These are phyloP conservation scores for Colletotrichum gigasporum DNA, from an alignment of 2,329 filamentous ascomycete genomes.

Conservation along the genomic window DNA sequence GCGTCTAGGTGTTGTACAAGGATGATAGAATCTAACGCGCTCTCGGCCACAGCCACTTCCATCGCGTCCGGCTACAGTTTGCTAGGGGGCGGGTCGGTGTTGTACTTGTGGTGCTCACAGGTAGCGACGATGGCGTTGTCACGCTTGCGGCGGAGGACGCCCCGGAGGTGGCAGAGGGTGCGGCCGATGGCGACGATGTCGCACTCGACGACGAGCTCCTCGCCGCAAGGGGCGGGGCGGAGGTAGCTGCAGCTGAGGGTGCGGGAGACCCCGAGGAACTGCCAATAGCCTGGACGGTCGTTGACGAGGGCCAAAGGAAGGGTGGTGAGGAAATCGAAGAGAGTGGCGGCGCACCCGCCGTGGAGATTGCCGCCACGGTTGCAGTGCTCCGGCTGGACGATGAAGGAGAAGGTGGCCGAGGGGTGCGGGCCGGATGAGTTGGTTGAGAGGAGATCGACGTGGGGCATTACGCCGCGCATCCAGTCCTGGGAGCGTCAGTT, in stretches of 20 bases:
- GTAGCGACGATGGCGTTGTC: conserved; percentile 64
- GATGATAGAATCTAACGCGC: background rate
- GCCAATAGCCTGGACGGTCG: conserved; percentile 66
- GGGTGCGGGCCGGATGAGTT: conserved; percentile 46
- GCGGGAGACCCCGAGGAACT: conserved; percentile 69
- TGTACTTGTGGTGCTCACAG: conserved; percentile 73
- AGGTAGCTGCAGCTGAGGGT: conserved; percentile 75
- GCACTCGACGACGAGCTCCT: conserved; percentile 61
- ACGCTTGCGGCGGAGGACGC: conserved; percentile 61
- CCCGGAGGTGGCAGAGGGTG: conserved; percentile 61
- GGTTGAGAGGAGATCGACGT: conserved; percentile 51
- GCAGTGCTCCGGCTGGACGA: conserved; percentile 59
- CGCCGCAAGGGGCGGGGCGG: conserved; percentile 65
- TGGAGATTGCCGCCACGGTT: conserved; percentile 66
- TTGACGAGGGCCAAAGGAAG: conserved; percentile 65
- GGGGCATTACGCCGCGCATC: conserved; percentile 51
- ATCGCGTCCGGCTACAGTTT: conserved; percentile 34
- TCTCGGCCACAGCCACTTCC: background rate
- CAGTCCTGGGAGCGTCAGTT: conserved; percentile 49
- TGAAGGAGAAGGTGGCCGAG: conserved; percentile 56
- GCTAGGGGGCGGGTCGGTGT: conserved; percentile 57
- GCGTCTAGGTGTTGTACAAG: background rate
- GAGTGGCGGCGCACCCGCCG: conserved; percentile 70
- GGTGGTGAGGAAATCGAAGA: conserved; percentile 75
- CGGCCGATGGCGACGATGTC: conserved; percentile 67